phyloP scores from a whole-genome alignment of 2,329 filamentous ascomycete species.

The Pezicula rhizophila region DNA sequence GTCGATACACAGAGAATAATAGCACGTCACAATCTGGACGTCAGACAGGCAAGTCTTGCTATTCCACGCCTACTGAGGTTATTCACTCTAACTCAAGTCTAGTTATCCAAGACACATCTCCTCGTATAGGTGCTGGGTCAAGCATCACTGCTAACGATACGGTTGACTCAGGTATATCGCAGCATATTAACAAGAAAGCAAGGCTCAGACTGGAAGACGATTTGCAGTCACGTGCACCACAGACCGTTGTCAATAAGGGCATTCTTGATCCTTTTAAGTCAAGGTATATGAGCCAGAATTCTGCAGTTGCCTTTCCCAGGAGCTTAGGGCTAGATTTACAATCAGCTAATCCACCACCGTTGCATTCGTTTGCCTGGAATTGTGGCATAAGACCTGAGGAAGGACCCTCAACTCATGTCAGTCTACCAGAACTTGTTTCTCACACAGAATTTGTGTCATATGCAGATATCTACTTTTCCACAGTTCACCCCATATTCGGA shows the following conservation, averaged over 20 bases:
- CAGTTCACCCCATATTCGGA: conserved; percentile 28
- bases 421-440: conserved; percentile 20
- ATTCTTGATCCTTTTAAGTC: conserved; percentile 26
- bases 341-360: conserved; percentile 26
- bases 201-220: not conserved
- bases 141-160: no score
- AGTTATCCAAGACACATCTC: not conserved
- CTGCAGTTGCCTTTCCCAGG: conserved; percentile 28
- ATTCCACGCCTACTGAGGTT: no score
- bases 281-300: conserved; percentile 26
- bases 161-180: no score
- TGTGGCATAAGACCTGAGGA: conserved; percentile 25
- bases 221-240: not conserved
- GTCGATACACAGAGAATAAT: conserved; percentile 12
- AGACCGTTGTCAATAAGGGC: conserved; percentile 8
- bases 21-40: conserved; percentile 8
- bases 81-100: not conserved
- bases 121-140: not conserved
- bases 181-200: no score
- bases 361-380: conserved; percentile 33
- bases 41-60: not conserved
- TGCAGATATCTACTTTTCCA: conserved; percentile 25
- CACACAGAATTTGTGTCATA: conserved; percentile 20
- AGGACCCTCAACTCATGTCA: conserved; percentile 14
- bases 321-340: conserved; percentile 27